A percentile compares a stretch with the other conserved stretches of the same genome.
These are phyloP conservation scores for Pseudocercospora fuligena DNA, from an alignment of 2,329 filamentous ascomycete genomes.

Conservation along the genomic window DNA sequence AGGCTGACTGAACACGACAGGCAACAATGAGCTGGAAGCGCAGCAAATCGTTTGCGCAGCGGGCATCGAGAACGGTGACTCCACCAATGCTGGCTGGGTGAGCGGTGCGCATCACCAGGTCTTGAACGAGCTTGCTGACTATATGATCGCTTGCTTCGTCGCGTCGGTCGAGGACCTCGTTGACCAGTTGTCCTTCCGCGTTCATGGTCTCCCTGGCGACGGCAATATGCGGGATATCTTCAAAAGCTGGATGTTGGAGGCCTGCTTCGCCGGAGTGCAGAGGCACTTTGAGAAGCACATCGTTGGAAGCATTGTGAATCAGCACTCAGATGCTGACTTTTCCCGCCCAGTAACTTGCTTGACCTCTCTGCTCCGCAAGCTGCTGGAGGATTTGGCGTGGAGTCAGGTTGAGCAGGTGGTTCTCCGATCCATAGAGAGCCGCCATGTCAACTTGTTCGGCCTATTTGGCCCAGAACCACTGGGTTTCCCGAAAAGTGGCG, in stretches of 20 bases:
- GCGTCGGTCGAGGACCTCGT: background rate
- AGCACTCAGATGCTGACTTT: background rate
- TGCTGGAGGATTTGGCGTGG: background rate
- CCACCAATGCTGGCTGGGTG: background rate
- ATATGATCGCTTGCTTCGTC: background rate
- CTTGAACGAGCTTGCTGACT: background rate
- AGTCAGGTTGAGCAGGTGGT: background rate
- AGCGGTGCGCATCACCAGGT: background rate
- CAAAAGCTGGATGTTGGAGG: background rate
- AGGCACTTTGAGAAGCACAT: background rate
- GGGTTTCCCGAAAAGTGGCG: background rate
- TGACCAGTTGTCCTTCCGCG: background rate
- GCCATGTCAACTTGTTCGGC: background rate
- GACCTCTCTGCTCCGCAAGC: background rate
- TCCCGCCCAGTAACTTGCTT: background rate
- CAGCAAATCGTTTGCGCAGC: background rate
- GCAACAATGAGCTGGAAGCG: background rate
- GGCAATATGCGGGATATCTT: background rate
- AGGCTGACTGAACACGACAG: constrained; percentile 1
- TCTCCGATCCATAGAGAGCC: background rate
- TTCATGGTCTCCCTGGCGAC: background rate
- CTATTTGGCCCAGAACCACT: background rate
- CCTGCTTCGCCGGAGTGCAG: background rate
- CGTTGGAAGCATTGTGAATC: background rate
- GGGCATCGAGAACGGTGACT: background rate